A percentile compares a stretch with the other conserved stretches of the same genome.
phyloP scores from a whole-genome alignment of 1,139 yeast species.

The Kurtzmaniella quercitrusa region DNA sequence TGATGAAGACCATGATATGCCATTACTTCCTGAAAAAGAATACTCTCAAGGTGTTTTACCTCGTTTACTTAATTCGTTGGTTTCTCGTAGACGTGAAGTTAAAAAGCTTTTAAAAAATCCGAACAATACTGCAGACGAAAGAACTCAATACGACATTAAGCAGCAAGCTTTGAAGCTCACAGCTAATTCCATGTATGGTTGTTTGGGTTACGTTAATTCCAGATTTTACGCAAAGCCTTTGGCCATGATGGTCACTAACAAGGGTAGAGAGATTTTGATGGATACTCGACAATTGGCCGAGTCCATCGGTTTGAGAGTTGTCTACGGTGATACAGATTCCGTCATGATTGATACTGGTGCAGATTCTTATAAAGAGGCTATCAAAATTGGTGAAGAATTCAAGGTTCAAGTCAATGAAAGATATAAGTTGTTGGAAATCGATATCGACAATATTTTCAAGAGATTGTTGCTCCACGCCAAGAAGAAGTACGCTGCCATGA shows the following conservation, averaged over 20 bases:
- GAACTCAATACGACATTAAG: conserved; percentile 85
- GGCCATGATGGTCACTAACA: conserved; percentile 92
- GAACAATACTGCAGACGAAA: conserved; percentile 56
- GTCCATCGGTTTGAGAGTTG: conserved; percentile 73
- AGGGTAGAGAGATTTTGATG: conserved; percentile 93
- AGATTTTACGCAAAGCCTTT: conserved; percentile 94
- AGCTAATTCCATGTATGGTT: conserved; percentile 99
- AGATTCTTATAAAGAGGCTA: conserved; percentile 64
- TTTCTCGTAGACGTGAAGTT: conserved; percentile 89
- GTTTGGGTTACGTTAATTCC: conserved; percentile 89
- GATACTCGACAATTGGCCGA: conserved; percentile 94
- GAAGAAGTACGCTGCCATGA: conserved; percentile 96
- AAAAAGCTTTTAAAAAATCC: conserved; percentile 81
- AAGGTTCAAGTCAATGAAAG: conserved; percentile 84
- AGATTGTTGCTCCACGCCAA: conserved; percentile 87
- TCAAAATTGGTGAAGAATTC: conserved; percentile 80
- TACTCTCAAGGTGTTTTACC: conserved; percentile 81
- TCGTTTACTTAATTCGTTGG: conserved; percentile 74
- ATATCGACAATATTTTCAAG: conserved; percentile 89
- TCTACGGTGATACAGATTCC: conserved; percentile 98
- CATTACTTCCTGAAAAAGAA: conserved; percentile 62
- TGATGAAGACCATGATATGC: conserved; percentile 63
- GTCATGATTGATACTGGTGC: conserved; percentile 96
- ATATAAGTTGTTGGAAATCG: conserved; percentile 84
- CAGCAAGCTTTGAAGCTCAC: conserved; percentile 96